Conservation (phyloP, 805 yeast species). For the Kodamaea nitidulidarum region DNA sequence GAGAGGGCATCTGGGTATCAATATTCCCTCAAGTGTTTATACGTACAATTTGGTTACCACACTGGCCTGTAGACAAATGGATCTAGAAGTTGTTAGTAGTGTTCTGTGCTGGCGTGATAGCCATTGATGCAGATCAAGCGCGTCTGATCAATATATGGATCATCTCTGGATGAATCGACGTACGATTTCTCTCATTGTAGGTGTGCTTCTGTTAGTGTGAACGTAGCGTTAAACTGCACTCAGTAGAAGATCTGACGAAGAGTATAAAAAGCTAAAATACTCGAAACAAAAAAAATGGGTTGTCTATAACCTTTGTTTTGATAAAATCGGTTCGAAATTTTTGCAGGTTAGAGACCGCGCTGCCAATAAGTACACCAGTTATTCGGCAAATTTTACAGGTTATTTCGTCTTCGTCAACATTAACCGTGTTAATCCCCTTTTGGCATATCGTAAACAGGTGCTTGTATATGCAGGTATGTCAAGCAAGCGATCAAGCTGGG, state of each 20-base stretch:
- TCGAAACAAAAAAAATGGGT: conserved; percentile 9
- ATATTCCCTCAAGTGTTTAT: background rate
- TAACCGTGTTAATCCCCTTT: conserved; percentile 1
- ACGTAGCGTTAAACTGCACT: conserved; percentile 1
- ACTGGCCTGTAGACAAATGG: conserved; percentile 95
- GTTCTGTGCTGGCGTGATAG: conserved; percentile 4
- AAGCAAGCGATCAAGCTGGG: too few relatives aligned
- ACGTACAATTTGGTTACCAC: conserved; percentile 94
- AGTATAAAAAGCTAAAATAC: conserved; percentile 9
- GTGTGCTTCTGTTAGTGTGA: conserved; percentile 3
- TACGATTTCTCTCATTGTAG: conserved; percentile 29
- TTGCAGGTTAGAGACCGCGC: conserved; percentile 4
- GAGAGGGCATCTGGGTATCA: too few relatives aligned
- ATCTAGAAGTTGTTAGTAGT: conserved; percentile 45
- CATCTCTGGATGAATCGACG: conserved; percentile 10
- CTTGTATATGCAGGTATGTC: background rate
- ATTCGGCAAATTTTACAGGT: conserved; percentile 4
- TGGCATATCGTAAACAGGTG: conserved; percentile 2
- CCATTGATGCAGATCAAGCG: background rate
- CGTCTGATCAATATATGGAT: background rate
- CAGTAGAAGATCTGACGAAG: conserved; percentile 1
- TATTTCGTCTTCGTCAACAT: conserved; percentile 5
- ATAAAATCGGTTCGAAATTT: conserved; percentile 7
- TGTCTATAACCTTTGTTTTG: conserved; percentile 11
- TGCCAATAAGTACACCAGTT: background rate